Base-by-base conservation (phyloP, 805 yeast genomes). In the Metschnikowia reukaufii region DNA sequence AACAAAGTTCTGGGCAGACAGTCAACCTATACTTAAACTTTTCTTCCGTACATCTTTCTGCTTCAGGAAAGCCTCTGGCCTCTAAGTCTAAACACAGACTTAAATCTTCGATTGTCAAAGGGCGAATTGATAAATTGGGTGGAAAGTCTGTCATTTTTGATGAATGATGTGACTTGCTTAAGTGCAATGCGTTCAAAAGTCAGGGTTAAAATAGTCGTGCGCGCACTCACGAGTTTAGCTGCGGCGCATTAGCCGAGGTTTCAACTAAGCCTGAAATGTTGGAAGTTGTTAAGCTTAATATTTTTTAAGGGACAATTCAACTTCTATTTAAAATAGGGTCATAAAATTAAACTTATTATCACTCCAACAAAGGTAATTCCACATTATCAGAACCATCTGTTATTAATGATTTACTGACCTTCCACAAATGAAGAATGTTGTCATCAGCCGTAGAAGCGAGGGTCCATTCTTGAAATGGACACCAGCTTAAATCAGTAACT, bases 1-100 rank as follows among this genome's bases (percentile, higher is more conserved):
- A 81, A 54, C 94, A 82, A 47, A 92, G 77, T 64, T 92, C 99
- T 8, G 98, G 98, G 63, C 97, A 91, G 4, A 72, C 81, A 1
- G 76, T 76, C 52, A 92, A 73, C 57, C 97, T 77, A 70, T 88
- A 92, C 53, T 68, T 70, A 45, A 73, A 65, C 54, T 78, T 83
- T 42, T 82, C 88, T n/a, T 59, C 60, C 10, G 87, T 63, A 36
- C 88, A 84, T 48, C 95, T 75, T 68, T 89, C 96, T 12, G 66
- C 61, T 30, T 79, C 81, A 2, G 86, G 81, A 66, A 91, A 89
- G 6, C 95, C 89, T 39, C 66, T 63, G 5, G 64, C 63, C 64
- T 92, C 98, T 35, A 91, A 73, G 12, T 62, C 77, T 15, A 69
- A 58, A 29, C 84, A 82, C 58, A 81, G 82, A 27, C 78, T 82